Conservation (phyloP, 2,329 filamentous ascomycete species). For the Penicillium griseofulvum region DNA sequence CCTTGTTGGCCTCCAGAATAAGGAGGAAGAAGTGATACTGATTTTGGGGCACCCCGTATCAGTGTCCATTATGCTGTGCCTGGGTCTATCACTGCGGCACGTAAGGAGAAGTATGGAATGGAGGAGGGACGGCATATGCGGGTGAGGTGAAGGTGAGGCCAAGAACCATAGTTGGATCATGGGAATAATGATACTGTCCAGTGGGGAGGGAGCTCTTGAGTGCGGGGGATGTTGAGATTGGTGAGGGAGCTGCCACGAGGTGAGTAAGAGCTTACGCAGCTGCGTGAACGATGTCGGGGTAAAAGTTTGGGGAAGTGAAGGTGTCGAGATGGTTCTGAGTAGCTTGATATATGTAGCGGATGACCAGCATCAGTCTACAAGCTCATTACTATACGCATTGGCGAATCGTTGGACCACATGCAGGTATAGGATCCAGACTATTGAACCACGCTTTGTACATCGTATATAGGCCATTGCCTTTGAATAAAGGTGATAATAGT, state of each 20-base stretch:
- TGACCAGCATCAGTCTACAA: neutral
- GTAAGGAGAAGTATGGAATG: conserved; percentile 22
- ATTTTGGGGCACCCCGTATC: conserved; percentile 27
- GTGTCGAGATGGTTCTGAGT: too few species aligned
- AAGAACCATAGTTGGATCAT: conserved; percentile 33
- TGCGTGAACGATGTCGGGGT: conserved; percentile 25
- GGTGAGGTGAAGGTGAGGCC: conserved; percentile 22
- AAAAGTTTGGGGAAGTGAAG: neutral
- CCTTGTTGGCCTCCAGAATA: conserved; percentile 23
- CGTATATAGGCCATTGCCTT: neutral
- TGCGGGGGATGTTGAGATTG: conserved; percentile 17
- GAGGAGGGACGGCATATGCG: conserved; percentile 31
- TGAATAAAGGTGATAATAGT: neutral
- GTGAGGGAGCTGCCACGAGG: conserved; percentile 26
- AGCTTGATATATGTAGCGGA: neutral
- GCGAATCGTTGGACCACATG: neutral
- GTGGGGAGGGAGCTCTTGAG: neutral
- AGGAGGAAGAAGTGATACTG: conserved; percentile 37
- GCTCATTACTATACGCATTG: neutral
- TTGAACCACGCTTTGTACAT: neutral
- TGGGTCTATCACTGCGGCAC: conserved; percentile 14
- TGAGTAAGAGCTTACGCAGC: conserved; percentile 33
- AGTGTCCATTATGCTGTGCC: conserved; percentile 12
- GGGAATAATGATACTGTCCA: neutral
- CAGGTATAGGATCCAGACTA: neutral